These are phyloP conservation scores for Fraxinus dipetala DNA, from an alignment of 305 asterid species.

Conservation along the genomic window DNA sequence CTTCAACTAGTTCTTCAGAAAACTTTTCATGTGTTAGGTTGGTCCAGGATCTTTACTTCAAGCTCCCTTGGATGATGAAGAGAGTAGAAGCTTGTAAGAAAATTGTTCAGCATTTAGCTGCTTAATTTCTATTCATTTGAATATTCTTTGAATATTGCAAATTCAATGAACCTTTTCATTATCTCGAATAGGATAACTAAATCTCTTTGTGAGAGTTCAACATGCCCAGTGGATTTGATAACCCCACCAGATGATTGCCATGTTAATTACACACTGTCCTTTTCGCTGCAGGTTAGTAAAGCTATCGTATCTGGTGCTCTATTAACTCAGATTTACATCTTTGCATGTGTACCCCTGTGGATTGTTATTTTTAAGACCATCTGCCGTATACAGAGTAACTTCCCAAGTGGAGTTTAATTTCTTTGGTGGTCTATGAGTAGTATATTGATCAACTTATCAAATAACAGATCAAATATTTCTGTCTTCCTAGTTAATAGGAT, in stretches of 20 bases:
- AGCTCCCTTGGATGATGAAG: constrained; percentile 88
- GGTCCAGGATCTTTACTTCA: constrained; percentile 95
- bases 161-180: constrained; percentile 28
- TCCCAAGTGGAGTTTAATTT: not conserved
- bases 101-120: constrained; percentile 14
- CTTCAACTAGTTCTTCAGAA: constrained; percentile 25
- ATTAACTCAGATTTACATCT: constrained; percentile 10
- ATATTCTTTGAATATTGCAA: constrained; percentile 15
- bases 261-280: constrained; percentile 86
- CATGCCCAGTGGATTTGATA: constrained; percentile 86
- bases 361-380: not conserved
- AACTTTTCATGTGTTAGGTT: constrained; percentile 46
- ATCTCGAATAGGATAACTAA: constrained; percentile 64
- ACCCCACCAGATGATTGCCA: constrained; percentile 97
- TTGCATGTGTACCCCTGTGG: not conserved
- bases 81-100: constrained; percentile 68
- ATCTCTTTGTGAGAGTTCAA: constrained; percentile 76
- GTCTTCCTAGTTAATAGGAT: not conserved
- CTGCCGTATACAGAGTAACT: constrained; percentile 8
- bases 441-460: constrained; percentile 3
- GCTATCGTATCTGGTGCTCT: constrained; percentile 14
- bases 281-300: constrained; percentile 82
- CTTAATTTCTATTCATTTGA: constrained; percentile 14
- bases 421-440: not conserved
- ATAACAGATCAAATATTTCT: not conserved